These are phyloP conservation scores for Prunus dulcis DNA, from an alignment of 306 rosid genomes.

Conservation along the genomic window DNA sequence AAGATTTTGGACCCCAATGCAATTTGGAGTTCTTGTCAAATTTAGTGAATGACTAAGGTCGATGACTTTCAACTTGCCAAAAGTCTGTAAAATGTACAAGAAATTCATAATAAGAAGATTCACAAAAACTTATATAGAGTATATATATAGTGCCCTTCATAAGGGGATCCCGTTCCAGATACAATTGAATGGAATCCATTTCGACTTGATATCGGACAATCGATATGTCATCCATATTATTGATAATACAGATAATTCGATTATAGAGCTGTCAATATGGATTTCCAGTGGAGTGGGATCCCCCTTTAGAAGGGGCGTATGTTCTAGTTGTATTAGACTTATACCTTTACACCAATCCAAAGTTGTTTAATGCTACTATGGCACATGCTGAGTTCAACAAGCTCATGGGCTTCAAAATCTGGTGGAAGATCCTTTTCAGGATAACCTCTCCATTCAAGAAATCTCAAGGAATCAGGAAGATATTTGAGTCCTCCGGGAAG, in stretches of 20 bases:
- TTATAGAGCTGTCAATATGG: too few relatives aligned
- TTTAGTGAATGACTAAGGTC: constrained; percentile 1
- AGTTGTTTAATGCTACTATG: constrained; percentile 9
- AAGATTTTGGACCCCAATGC: constrained; percentile 9
- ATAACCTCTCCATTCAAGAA: constrained; percentile 18
- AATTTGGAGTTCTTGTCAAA: constrained; percentile 10
- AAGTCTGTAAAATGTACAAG: background rate
- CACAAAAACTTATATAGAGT: background rate
- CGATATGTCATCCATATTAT: too few relatives aligned
- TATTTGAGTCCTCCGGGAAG: background rate
- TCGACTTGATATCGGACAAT: too few relatives aligned
- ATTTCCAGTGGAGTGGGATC: too few relatives aligned
- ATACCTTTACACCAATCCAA: constrained; percentile 15
- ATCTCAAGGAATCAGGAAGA: constrained; percentile 17
- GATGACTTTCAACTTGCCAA: constrained; percentile 10
- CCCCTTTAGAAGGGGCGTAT: too few relatives aligned
- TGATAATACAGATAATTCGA: too few relatives aligned
- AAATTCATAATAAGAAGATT: background rate
- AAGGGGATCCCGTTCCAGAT: too few relatives aligned
- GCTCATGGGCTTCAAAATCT: background rate
- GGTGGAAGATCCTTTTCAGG: background rate
- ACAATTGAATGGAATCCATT: too few relatives aligned
- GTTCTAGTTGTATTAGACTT: background rate
- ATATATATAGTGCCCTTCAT: background rate
- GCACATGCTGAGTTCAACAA: constrained; percentile 15